These are phyloP conservation scores for Penicillium sp. DNA, from an alignment of 2,329 filamentous ascomycete species.

Conservation along the genomic window DNA sequence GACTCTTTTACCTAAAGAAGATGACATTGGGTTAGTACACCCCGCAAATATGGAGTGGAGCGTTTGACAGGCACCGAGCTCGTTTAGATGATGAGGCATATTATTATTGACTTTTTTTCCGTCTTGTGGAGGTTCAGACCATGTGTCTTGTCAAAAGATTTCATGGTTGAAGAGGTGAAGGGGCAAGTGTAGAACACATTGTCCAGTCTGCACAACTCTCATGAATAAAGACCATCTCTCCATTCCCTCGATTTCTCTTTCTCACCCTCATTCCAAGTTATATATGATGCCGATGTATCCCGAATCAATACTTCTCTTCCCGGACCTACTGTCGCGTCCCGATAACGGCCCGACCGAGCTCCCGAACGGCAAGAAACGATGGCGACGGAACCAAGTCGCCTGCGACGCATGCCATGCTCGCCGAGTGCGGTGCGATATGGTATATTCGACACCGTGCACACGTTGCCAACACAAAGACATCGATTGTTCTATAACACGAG, in stretches of 20 bases:
- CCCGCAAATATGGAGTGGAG: not conserved
- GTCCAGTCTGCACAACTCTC: no score
- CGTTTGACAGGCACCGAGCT: not conserved
- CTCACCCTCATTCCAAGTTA: no score
- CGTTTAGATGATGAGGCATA: not conserved
- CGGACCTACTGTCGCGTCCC: not conserved
- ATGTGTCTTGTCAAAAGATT: not conserved
- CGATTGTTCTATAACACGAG: not conserved
- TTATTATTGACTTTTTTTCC: not conserved
- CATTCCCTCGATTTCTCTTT: no score
- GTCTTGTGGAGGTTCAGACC: not conserved
- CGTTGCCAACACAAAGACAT: not conserved
- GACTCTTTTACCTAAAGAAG: not conserved
- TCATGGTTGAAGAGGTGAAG: not conserved
- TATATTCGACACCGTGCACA: not conserved
- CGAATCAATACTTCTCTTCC: not conserved
- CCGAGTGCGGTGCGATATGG: slow-evolving; percentile 1
- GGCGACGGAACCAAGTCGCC: not conserved
- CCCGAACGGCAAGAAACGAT: not conserved
- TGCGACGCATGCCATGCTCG: not conserved
- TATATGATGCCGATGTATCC: not conserved
- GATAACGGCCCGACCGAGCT: not conserved
- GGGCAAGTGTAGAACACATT: not conserved
- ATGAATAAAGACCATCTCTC: no score
- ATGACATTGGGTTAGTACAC: not conserved